Evolutionary conservation across 345 rosid species (phyloP), one percentile per base, ranked within the genome.

Genomic region (Eucalyptus tenuipes): DNA sequence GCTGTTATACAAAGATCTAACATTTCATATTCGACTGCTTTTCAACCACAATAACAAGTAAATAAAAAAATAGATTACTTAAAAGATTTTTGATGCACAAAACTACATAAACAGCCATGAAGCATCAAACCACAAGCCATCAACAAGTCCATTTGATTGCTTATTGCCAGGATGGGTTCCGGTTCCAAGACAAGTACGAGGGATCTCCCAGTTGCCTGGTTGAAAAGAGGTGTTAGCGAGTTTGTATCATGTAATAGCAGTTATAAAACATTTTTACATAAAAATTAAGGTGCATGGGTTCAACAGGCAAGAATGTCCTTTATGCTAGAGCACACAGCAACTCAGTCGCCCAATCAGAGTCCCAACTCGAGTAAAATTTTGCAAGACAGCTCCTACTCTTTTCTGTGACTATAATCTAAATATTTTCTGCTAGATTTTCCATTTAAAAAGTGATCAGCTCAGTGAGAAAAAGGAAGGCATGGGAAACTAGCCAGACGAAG

Each of bases 191-290:
- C 91, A 98, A 89, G 90, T 97, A 97, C 7, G 99, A 92, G 31
- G 99, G 99, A 93, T 98, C 99, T 90, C 98, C 98, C 79, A 96
- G 97, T 85, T 94, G 98, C 96, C 99, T 98, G 95, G 86, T 87
- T 82, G 86, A 44, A 87, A 87, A 89, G 40, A 68, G 27, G 45
- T 9, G 48, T 31, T 45, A 75, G 47, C 15, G 3, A 37, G 14
- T 79, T 81, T 88, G 37, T 15, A 47, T 64, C 82, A 86, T 18
- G 42, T 5, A 59, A 86, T 22, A 55, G 61, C 45, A 82, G 45
- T 11, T 22, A 22, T 13, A 5, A 8, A 82, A 49, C 37, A 25
- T 13, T 37, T 75, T 75, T 37, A 37, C 27, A 37, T 75, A 18
- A 37, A 20, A 75, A 75, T 75, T 3, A 37, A 20, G 47, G 27